Base-by-base conservation (phyloP, 2,329 filamentous ascomycete species). In the Xylaria hypoxylon region DNA sequence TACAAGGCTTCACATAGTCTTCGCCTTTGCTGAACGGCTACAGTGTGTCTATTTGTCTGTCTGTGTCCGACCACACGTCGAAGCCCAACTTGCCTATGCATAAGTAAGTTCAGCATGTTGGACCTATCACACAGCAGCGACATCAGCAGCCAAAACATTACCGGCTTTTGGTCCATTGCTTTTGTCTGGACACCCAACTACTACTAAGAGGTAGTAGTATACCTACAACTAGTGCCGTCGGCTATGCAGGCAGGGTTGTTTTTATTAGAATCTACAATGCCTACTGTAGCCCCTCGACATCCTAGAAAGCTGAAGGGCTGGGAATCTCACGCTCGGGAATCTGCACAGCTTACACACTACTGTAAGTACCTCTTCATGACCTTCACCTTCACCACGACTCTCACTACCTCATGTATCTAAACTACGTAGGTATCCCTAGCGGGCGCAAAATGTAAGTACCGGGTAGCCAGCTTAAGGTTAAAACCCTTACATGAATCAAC, bases 211-310 rank as follows among this genome's bases (percentile, higher is more conserved):
- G n/a, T n/a, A n/a, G n/a, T n/a, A n/a, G n/a, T n/a, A n/a, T n/a
- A 38, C 10, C 33, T 33, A n/a, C 26, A 13, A 45, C 40, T 19
- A 45, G 31, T 64, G 44, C 57, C 33, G 33, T 62, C 58, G 40
- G 28, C 13, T 56, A 51, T 62, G 48, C 55, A 47, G 35, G 33
- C 22, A 59, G 44, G 42, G 56, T 66, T 66, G 44, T 64, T 66
- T 66, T 66, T 66, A 63, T 62, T 68, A 63, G 53, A 44, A 48
- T 59, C 55, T 22, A 38, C 52, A 28, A 10, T 55, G 15, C 10
- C 13, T 11, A 38, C 35, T 38, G 28, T 31, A 11, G 45, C 53
- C 47, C 40, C 26, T 44, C 19, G 48, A n/a, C 33, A 51, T 51
- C 35, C 38, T 35, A 26, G 35, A 45, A 45, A 55, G 55, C 53